Evolutionary conservation across 306 rosid genomes (phyloP).

Genomic region (Prunus mongolica): DNA sequence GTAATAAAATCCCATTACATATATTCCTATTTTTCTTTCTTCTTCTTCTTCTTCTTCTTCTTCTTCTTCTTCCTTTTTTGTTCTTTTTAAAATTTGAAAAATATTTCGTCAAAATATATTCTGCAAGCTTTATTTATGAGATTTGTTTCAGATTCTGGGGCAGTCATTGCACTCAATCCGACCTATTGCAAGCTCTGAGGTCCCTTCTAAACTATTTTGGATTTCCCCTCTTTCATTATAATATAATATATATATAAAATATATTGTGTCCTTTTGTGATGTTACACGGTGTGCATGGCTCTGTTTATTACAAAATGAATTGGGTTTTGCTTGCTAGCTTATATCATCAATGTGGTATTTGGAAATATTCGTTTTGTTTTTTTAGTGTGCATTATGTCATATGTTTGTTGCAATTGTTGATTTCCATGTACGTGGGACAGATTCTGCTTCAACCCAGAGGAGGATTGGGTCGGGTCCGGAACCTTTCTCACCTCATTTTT

Average conservation of each 20-base stretch:
- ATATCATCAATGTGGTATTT: neutral
- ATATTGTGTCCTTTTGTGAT: neutral
- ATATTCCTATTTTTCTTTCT: no score
- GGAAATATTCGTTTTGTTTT: neutral
- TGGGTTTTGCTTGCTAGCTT: neutral
- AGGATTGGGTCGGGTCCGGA: constrained; percentile 39
- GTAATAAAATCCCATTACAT: neutral
- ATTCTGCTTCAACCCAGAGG: constrained; percentile 38
- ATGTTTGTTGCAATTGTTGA: constrained; percentile 7
- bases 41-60: no score
- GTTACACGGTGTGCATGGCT: constrained; percentile 3
- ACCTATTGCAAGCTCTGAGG: constrained; percentile 46
- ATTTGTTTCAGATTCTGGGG: constrained; percentile 36
- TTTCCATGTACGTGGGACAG: constrained; percentile 33
- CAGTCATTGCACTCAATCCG: constrained; percentile 39
- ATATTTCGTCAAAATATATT: neutral
- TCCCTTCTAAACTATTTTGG: neutral
- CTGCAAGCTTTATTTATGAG: neutral
- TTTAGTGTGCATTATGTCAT: neutral
- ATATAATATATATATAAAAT: neutral
- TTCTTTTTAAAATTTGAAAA: neutral
- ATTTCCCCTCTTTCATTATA: neutral
- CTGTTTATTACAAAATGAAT: neutral
- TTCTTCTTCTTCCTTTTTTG: neutral
- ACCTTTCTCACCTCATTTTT: constrained; percentile 36